Evolutionary conservation across 2,329 filamentous ascomycete genomes (phyloP), one percentile per base, ranked within the genome.

Genomic region (Botrytis paeoniae): DNA sequence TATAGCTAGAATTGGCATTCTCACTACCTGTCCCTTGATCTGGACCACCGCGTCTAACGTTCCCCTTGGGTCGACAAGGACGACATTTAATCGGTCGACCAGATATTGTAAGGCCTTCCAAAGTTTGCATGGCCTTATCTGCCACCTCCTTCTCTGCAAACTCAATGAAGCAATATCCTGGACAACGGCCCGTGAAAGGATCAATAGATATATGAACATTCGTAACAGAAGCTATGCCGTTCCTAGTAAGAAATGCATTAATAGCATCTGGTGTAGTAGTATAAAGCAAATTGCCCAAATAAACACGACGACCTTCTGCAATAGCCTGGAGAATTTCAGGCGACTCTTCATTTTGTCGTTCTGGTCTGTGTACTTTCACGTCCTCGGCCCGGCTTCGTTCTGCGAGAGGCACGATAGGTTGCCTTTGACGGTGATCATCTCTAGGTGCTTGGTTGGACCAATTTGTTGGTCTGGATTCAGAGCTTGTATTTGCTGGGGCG

Each of bases 251-350:
- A n/a, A 70, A 70, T 9, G 12, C 41, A 48, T 70, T 18, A 14
- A 70, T 25, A 4, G 10, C 18, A 37, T 70, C 35, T 22, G 60
- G 57, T 4, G 69, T 70, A 16, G 59, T 64, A 12, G 18, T 32
- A 25, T 70, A 64, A 6, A 64, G 20, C 18, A 70, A 35, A 18
- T 70, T 70, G 12, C 69, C 69, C 14, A 70, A 43, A 64, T 64
- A 70, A 3, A 64, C 45, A 29, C 69, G 59, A 22, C 69, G 69
- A 12, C 69, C 69, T 61, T 70, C 20, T 6, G 59, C 59, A 5
- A 64, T 64, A 2, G 69, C 25, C 22, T 45, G n/a, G 0, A 51
- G 25, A 8, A 59, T 51, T 48, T 54, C 41, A 25, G 32, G 18
- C 1, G 48, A 68, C 3, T 70, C 69, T 8, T 70, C 69, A 1